Evolutionary conservation across 805 yeast species (phyloP), one percentile per base, ranked within the genome.

Genomic region (Maudiozyma pseudohumilis): DNA sequence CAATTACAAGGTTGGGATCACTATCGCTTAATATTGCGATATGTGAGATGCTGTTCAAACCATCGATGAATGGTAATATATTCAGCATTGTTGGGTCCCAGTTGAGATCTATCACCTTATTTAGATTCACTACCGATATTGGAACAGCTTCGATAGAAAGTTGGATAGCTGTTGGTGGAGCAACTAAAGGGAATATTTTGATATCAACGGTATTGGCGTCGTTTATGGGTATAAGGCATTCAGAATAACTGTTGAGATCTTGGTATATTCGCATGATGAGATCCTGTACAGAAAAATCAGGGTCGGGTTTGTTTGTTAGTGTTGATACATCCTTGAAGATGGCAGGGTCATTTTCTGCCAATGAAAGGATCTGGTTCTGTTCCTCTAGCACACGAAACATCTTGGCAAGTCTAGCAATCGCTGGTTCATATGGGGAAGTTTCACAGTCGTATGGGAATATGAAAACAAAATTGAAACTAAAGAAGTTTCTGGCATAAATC

Each of bases 31-130:
- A 59, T 36, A 75, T 74, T 15, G 95, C 75, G 27, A 94, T 89
- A 39, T 72, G 70, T 26, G 75, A 68, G 15, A 92, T 75, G 5
- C 92, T 83, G 55, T 89, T 89, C 34, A 87, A 68, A 1, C 99
- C 98, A 51, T 92, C 76, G 35, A 92, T 85, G 47, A 68, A 81
- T 0, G 96, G 95, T 9, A 85, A 61, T 18, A 92, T 83, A 47
- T 82, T 80, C 32, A 86, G 66, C 92, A 92, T 81, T 2, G 97
- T 89, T 1, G 96, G 96, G 59, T 92, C 98, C 96, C 98, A 92
- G 50, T 83, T 80, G 7, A 83, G 80, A 58, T 92, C 98, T 30
- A 85, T 78, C 43, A 92, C 66, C 27, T 72, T 64, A 21, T 70
- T 70, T 24, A 92, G 63, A 36, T 77, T 76, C 1, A 92, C 95